Evolutionary conservation across 768 basidiomycete genomes (phyloP).

Genomic region (Suillus spraguei): DNA sequence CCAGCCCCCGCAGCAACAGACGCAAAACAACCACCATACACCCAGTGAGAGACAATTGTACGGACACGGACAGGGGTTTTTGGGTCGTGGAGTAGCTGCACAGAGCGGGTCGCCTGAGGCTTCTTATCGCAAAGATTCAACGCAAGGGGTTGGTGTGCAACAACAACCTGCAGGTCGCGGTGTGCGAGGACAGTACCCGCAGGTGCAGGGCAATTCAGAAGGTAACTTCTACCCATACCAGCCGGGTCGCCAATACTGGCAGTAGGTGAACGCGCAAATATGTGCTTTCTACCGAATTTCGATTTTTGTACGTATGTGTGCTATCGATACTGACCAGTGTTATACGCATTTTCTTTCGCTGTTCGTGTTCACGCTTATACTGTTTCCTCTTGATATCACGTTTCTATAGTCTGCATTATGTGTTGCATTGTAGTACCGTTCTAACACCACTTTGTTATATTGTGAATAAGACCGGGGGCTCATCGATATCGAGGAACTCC

Average conservation of each 20-base stretch:
- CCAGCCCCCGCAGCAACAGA: slow-evolving; percentile 58
- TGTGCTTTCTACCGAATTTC: slow-evolving; percentile 14
- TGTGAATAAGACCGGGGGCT: neutral
- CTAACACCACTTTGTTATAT: neutral
- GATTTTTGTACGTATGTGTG: slow-evolving; percentile 7
- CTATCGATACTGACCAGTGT: neutral
- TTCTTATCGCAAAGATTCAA: slow-evolving; percentile 40
- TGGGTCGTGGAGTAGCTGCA: slow-evolving; percentile 37
- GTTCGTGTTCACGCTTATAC: neutral
- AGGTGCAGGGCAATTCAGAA: slow-evolving; percentile 52
- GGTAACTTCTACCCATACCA: slow-evolving; percentile 75
- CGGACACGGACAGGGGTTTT: slow-evolving; percentile 5
- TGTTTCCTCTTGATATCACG: slow-evolving; percentile 23
- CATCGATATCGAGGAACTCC: neutral
- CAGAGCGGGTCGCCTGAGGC: slow-evolving; percentile 60
- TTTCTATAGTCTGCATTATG: slow-evolving; percentile 8
- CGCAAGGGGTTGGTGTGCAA: slow-evolving; percentile 37
- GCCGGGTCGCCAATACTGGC: slow-evolving; percentile 57
- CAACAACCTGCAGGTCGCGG: slow-evolving; percentile 45
- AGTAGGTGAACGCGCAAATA: slow-evolving; percentile 27
- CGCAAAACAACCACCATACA: slow-evolving; percentile 36
- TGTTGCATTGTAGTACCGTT: slow-evolving; percentile 4
- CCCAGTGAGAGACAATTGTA: slow-evolving; percentile 7
- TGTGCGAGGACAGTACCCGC: slow-evolving; percentile 42
- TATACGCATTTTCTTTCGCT: slow-evolving; percentile 1